Conservation (phyloP, 352 stramenopile genomes). For the Salisapilia sapeloensis region DNA sequence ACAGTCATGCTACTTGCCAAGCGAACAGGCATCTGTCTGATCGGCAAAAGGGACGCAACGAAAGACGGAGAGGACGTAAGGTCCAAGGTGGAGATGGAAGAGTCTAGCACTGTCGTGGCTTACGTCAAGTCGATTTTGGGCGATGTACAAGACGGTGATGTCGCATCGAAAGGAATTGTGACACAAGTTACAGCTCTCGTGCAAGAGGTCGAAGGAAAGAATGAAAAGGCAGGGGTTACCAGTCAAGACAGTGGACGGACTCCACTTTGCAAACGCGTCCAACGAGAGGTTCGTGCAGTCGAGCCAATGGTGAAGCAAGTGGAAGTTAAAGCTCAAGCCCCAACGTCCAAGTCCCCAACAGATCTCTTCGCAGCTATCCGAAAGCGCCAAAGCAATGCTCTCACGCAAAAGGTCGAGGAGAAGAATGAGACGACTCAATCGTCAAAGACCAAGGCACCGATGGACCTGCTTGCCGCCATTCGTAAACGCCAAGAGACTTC, state of each 20-base stretch:
- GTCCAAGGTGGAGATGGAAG: conserved; percentile 16
- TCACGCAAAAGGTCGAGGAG: too few relatives aligned
- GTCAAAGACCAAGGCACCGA: conserved; percentile 3
- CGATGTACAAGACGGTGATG: conserved; percentile 12
- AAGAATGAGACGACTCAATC: not conserved
- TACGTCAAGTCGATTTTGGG: conserved; percentile 13
- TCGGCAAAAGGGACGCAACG: conserved; percentile 26
- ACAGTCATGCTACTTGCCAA: conserved; percentile 26
- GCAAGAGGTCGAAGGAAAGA: not conserved
- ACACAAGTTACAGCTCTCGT: conserved; percentile 1
- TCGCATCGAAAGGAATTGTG: conserved; percentile 7
- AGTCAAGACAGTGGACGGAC: not conserved
- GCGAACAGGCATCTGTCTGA: conserved; percentile 41
- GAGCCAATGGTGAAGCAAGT: too few relatives aligned
- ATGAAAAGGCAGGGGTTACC: too few relatives aligned
- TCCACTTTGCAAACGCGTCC: too few relatives aligned
- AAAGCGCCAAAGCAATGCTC: too few relatives aligned
- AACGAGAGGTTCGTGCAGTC: too few relatives aligned
- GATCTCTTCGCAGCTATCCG: conserved; percentile 35
- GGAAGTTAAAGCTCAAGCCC: too few relatives aligned
- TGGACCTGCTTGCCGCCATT: conserved; percentile 51
- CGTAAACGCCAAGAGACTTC: conserved; percentile 15
- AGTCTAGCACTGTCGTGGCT: conserved; percentile 3
- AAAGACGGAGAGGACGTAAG: conserved; percentile 30
- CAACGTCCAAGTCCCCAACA: too few relatives aligned